phyloP scores from a whole-genome alignment of 805 yeast genomes.

The Candida palmyrensis region DNA sequence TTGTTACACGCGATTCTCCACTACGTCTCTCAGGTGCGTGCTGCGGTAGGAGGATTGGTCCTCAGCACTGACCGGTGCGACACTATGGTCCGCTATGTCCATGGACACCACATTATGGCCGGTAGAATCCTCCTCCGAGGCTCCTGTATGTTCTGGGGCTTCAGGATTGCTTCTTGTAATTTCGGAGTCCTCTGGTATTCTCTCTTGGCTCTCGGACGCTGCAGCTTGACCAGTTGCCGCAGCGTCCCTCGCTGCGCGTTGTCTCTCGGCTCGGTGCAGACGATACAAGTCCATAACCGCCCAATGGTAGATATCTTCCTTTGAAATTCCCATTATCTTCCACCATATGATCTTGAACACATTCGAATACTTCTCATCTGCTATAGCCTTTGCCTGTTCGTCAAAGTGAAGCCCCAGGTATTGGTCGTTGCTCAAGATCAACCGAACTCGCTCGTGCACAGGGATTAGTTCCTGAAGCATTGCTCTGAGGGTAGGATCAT shows the following conservation, averaged over 20 bases:
- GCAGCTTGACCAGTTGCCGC: neutral
- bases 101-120: too few relatives aligned
- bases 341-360: conserved; percentile 40
- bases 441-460: conserved; percentile 36
- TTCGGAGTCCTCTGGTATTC: neutral
- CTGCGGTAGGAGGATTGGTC: too few relatives aligned
- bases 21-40: too few relatives aligned
- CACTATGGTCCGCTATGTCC: too few relatives aligned
- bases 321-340: conserved; percentile 52
- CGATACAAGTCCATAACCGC: conserved; percentile 39
- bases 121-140: too few relatives aligned
- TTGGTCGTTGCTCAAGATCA: conserved; percentile 30
- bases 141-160: too few relatives aligned
- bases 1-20: too few relatives aligned
- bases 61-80: too few relatives aligned
- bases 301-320: conserved; percentile 45
- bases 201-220: neutral
- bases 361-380: conserved; percentile 28
- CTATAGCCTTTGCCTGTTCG: conserved; percentile 34
- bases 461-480: conserved; percentile 39
- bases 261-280: too few relatives aligned
- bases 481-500: conserved; percentile 31
- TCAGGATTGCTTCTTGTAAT: too few relatives aligned
- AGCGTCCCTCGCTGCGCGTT: neutral
- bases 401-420: conserved; percentile 37